These are phyloP conservation scores for Eucalyptus regnans DNA, from an alignment of 345 rosid genomes.

Conservation along the genomic window DNA sequence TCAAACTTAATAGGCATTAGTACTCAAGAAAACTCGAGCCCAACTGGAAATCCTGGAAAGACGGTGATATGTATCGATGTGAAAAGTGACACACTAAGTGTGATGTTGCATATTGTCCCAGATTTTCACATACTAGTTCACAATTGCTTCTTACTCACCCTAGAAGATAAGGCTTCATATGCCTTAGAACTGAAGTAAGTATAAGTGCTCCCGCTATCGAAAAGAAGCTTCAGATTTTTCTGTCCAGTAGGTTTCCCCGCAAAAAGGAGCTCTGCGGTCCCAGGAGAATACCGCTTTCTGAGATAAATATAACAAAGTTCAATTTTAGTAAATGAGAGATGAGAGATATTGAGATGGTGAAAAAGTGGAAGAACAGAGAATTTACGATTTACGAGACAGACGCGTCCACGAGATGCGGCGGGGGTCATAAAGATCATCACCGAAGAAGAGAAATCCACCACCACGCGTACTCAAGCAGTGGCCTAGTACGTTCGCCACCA, in stretches of 20 bases:
- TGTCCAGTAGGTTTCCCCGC: constrained; percentile 48
- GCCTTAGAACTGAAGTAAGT: constrained; percentile 63
- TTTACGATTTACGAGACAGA: constrained; percentile 47
- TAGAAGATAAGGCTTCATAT: constrained; percentile 28
- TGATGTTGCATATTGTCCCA: neutral
- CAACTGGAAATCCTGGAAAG: neutral
- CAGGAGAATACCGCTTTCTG: constrained; percentile 80
- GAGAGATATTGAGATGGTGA: neutral
- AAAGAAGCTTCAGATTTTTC: constrained; percentile 29
- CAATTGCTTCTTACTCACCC: constrained; percentile 30
- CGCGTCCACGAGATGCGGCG: constrained; percentile 60
- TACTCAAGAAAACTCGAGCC: neutral
- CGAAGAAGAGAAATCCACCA: constrained; percentile 89
- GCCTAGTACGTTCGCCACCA: constrained; percentile 61
- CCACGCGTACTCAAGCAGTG: constrained; percentile 78
- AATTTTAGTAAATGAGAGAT: neutral
- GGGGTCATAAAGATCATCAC: constrained; percentile 59
- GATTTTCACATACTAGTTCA: neutral
- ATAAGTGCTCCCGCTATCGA: constrained; percentile 94
- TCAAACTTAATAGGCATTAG: neutral
- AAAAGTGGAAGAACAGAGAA: neutral
- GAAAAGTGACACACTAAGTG: neutral
- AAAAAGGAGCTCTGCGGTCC: constrained; percentile 48
- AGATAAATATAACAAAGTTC: neutral
- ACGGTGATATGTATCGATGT: neutral